phyloP scores from a whole-genome alignment of 129 eudicot species.

The Kitagawia praeruptora region DNA sequence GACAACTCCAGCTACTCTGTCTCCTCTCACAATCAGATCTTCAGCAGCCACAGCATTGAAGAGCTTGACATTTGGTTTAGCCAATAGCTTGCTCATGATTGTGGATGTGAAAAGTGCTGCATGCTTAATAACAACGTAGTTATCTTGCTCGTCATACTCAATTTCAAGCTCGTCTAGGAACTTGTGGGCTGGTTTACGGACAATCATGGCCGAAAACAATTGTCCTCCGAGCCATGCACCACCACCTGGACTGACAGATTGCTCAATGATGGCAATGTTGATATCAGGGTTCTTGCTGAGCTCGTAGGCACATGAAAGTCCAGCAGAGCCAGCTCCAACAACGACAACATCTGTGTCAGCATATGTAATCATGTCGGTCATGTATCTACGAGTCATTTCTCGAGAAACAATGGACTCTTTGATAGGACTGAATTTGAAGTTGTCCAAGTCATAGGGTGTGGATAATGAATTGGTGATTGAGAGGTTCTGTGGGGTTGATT shows the following conservation, averaged over 20 bases:
- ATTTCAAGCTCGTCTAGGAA: conserved; percentile 9
- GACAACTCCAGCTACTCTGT: conserved; percentile 12
- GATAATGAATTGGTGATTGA: conserved; percentile 43
- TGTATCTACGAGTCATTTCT: conserved; percentile 52
- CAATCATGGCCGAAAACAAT: conserved; percentile 8
- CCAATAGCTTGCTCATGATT: conserved; percentile 14
- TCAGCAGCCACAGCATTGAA: conserved; percentile 12
- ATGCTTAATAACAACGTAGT: conserved; percentile 10
- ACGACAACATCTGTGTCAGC: conserved; percentile 54
- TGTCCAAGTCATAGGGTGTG: conserved; percentile 28
- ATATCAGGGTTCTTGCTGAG: conserved; percentile 39
- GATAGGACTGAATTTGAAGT: conserved; percentile 39
- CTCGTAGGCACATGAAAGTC: conserved; percentile 52
- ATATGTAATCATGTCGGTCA: conserved; percentile 53
- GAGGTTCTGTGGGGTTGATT: conserved; percentile 32
- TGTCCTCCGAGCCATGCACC: conserved; percentile 15
- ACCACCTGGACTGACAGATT: conserved; percentile 12
- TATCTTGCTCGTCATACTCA: conserved; percentile 7
- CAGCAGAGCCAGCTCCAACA: conserved; percentile 56
- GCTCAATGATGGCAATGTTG: conserved; percentile 14
- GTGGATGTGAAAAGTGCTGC: conserved; percentile 11
- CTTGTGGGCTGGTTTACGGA: conserved; percentile 10
- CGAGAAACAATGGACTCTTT: conserved; percentile 55
- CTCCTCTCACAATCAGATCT: conserved; percentile 11
- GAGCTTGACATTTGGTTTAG: conserved; percentile 8